phyloP scores from a whole-genome alignment of 1,139 yeast species.

The Taphrina pruni region DNA sequence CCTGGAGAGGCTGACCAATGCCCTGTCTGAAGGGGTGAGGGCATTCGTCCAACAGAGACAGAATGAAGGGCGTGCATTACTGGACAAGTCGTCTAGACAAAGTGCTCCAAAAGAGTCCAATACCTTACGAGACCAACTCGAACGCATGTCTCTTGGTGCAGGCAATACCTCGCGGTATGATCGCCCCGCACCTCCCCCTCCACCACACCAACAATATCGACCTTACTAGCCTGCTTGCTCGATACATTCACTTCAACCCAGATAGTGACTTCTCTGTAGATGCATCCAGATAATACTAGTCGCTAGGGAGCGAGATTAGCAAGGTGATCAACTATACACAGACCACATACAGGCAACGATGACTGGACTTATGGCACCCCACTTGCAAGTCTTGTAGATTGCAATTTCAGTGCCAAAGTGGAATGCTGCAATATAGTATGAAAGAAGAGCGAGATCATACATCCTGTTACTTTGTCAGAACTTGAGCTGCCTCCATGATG shows the following conservation, averaged over 20 bases:
- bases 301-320: constrained; percentile 2
- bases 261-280: constrained; percentile 22
- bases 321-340: neutral
- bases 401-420: constrained; percentile 89
- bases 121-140: constrained; percentile 17
- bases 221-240: neutral
- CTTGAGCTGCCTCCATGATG: too few species aligned
- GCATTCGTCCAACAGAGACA: constrained; percentile 20
- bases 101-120: constrained; percentile 8
- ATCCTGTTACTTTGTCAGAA: constrained; percentile 50
- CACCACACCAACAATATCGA: constrained; percentile 6
- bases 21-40: constrained; percentile 5
- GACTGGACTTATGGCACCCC: constrained; percentile 87
- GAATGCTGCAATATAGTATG: constrained; percentile 83
- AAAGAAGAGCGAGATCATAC: constrained; percentile 72
- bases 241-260: neutral
- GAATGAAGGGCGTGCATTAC: constrained; percentile 28
- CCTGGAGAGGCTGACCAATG: constrained; percentile 49
- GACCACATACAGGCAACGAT: constrained; percentile 56
- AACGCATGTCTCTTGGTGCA: constrained; percentile 17
- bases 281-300: constrained; percentile 38
- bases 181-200: constrained; percentile 20
- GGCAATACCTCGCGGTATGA: constrained; percentile 7
- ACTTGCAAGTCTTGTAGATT: constrained; percentile 73
- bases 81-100: neutral